phyloP scores from a whole-genome alignment of 2,329 filamentous ascomycete species.

The Ilyonectria mors-panacis region DNA sequence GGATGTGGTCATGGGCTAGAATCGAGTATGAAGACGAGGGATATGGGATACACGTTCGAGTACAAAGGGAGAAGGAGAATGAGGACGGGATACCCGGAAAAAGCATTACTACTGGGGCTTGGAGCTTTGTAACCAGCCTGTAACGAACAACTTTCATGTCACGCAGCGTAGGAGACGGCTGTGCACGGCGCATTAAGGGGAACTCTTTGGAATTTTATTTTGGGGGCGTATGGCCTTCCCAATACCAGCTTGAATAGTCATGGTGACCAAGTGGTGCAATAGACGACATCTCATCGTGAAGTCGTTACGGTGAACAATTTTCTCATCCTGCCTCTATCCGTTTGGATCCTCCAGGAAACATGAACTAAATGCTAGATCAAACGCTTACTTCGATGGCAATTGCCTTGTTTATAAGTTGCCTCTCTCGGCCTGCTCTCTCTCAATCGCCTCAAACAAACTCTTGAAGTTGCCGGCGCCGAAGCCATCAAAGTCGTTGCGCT shows the following conservation, averaged over 20 bases:
- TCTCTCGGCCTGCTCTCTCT: conserved; percentile 88
- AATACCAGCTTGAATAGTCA: conserved; percentile 11
- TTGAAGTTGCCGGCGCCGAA: conserved; percentile 98
- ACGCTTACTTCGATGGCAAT: conserved; percentile 12
- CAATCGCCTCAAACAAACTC: conserved; percentile 94
- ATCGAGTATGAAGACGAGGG: conserved; percentile 1
- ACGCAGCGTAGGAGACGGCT: conserved; percentile 24
- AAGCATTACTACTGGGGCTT: conserved; percentile 30
- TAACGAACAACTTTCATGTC: conserved; percentile 23
- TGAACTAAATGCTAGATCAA: background rate
- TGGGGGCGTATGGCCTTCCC: conserved; percentile 11
- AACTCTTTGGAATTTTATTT: conserved; percentile 17
- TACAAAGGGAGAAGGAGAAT: conserved; percentile 5
- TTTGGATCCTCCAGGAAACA: conserved; percentile 8
- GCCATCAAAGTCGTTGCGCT: conserved; percentile 89
- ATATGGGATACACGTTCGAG: background rate
- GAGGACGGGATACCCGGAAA: conserved; percentile 35
- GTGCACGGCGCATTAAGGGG: conserved; percentile 28
- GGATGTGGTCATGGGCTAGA: conserved; percentile 59
- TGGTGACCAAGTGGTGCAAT: conserved; percentile 11
- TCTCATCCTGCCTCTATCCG: conserved; percentile 3
- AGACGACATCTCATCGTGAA: conserved; percentile 17
- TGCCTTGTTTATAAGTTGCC: conserved; percentile 78
- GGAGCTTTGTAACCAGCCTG: conserved; percentile 29
- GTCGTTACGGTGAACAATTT: conserved; percentile 18